A percentile compares a stretch with the other conserved stretches of the same genome.
These are phyloP conservation scores for Chimonanthus praecox DNA, from an alignment of 164 flowering plant genomes.

Conservation along the genomic window DNA sequence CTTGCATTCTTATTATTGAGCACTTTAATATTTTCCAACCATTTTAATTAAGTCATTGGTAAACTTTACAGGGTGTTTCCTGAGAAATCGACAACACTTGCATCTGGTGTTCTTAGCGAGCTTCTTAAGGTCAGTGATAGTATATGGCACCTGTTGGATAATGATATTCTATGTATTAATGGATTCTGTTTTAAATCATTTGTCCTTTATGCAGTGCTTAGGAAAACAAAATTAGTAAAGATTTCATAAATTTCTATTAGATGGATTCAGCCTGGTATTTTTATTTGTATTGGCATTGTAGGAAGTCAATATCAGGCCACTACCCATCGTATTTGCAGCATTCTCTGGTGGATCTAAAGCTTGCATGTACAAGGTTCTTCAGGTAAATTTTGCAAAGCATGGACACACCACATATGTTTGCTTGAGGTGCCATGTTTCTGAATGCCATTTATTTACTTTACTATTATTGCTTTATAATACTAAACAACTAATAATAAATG, in stretches of 20 bases:
- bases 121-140: constrained; percentile 59
- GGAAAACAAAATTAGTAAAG: background rate
- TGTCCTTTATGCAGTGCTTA: background rate
- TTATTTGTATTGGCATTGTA: constrained; percentile 17
- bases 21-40: background rate
- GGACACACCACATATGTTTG: background rate
- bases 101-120: constrained; percentile 55
- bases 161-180: too few relatives aligned
- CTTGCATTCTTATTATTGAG: background rate
- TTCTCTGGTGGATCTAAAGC: constrained; percentile 96
- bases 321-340: constrained; percentile 81
- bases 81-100: constrained; percentile 66
- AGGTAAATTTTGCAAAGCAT: constrained; percentile 39
- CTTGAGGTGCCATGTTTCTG: background rate
- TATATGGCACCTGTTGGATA: background rate
- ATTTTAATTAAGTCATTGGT: background rate
- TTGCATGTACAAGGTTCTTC: constrained; percentile 90
- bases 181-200: too few relatives aligned
- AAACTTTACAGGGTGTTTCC: constrained; percentile 64
- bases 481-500: background rate
- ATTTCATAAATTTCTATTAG: background rate
- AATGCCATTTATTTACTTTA: background rate
- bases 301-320: constrained; percentile 71
- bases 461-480: background rate
- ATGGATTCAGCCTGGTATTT: background rate